Evolutionary conservation across 73 alveolate species (phyloP), one percentile per base, ranked within the genome.

Genomic region (Uronychia setigera): DNA sequence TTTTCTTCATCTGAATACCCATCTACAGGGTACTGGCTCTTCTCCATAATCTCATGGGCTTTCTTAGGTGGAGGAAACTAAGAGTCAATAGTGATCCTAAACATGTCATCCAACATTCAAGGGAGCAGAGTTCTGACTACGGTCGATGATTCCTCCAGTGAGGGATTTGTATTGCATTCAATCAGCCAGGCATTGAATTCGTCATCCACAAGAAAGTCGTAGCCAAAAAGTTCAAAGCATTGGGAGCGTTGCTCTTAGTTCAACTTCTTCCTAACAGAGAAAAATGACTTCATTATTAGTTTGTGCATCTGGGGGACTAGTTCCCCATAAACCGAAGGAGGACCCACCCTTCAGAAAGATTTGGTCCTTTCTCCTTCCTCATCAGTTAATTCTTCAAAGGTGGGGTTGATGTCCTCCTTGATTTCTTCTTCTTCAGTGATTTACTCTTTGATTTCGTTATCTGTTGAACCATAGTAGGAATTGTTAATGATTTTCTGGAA

Each of bases 181-280:
- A 94, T 94, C 19, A 94, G 86, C 95, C 96, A 94, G 31, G 88
- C 88, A 35, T 94, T 94, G 58, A 88, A 58, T 27, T 87, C 86
- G 31, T 80, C 83, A 81, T 94, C 98, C 11, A 94, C 67, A 33
- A 94, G 88, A 80, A 92, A 94, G 60, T 94, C 98, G 88, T 92
- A 94, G 26, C 98, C 98, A 58, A 94, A 89, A 13, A 92, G 74
- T 76, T 94, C 98, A 84, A 94, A 94, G 86, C 93, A 88, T n/a
- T 46, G 58, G 35, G n/a, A 59, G 35, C 84, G 29, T 9, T 91
- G 85, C 25, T 84, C 19, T 26, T 94, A 87, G 35, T 91, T 82
- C 35, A 94, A 57, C 0, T 77, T 82, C 27, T 84, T 78, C 67
- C 80, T 78, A 13, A 87, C 91, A 29, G 96, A 60, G 28, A 35